A percentile compares a stretch with the other conserved stretches of the same genome.
Evolutionary conservation across 495 filamentous ascomycete genomes (phyloP).

Genomic region (Neurospora terricola): DNA sequence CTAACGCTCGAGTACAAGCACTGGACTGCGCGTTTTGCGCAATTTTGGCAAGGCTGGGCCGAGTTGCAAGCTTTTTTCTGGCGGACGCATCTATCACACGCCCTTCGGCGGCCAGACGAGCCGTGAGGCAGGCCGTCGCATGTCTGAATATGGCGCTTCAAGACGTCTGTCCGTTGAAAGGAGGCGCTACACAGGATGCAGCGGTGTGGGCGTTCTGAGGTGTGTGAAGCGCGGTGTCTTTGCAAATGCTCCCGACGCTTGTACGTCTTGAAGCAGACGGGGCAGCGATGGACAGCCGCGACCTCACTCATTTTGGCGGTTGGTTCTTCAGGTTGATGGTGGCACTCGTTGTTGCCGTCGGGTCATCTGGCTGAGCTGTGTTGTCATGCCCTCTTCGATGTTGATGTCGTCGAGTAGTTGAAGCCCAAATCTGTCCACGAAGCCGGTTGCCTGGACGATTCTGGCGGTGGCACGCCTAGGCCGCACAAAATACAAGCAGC

Average conservation of each 20-base stretch:
- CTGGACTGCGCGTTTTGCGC: slow-evolving; percentile 12
- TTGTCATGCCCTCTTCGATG: background rate
- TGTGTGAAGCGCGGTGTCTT: slow-evolving; percentile 20
- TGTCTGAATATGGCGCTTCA: slow-evolving; percentile 23
- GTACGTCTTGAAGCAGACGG: slow-evolving; percentile 24
- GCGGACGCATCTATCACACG: slow-evolving; percentile 23
- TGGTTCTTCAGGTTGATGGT: background rate
- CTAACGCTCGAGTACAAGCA: slow-evolving; percentile 15
- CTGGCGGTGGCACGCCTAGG: background rate
- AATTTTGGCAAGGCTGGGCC: slow-evolving; percentile 20
- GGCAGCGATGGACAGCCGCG: slow-evolving; percentile 15
- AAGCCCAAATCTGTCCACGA: background rate
- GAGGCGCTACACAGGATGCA: slow-evolving; percentile 20
- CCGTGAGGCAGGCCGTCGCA: slow-evolving; percentile 14
- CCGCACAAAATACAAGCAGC: background rate
- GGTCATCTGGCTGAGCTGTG: background rate
- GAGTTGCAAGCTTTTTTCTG: slow-evolving; percentile 26
- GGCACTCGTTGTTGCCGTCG: background rate
- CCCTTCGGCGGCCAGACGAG: slow-evolving; percentile 14
- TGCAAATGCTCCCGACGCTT: slow-evolving; percentile 24
- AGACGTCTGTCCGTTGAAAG: slow-evolving; percentile 23
- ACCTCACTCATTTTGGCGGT: background rate
- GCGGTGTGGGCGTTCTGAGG: slow-evolving; percentile 18
- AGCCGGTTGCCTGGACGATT: background rate
- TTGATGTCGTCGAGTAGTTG: background rate